Evolutionary conservation across 345 rosid genomes (phyloP), one percentile per base, ranked within the genome.

Genomic region (rapeseed (Brassica napus)): DNA sequence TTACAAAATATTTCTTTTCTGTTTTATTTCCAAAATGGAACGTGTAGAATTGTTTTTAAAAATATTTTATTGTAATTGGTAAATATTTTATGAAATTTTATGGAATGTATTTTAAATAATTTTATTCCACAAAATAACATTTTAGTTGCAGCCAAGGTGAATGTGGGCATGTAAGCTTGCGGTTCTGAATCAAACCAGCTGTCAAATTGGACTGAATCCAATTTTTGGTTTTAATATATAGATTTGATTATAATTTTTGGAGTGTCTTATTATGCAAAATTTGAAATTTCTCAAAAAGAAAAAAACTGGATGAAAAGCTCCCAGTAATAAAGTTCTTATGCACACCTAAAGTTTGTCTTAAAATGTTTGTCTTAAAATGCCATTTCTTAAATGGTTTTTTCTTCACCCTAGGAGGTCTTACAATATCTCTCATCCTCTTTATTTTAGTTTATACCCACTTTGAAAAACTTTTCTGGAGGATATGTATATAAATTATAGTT

Each of bases 381-480:
- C 32, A 24, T 65, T 64, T 77, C 12, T 6, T 61, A 60, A 77
- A 69, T 47, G 37, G 55, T 49, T 44, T 49, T 49, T 49, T 49
- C 55, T 49, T 49, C 55, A 49, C 55, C 55, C 2, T 49, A 15
- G 6, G 64, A 18, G 10, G 59, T 2, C 15, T 54, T 54, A 54
- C 23, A 54, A 54, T 54, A 52, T 5, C 9, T 5, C 15, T 9
- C 0, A 28, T 12, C 5, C 21, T 35, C 3, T 7, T 62, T 21
- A 70, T 21, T 62, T 71, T 57, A 12, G 24, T 71, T 42, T 21
- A 31, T 65, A n/a, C 77, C 68, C 77, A 67, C 54, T 21, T 58
- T 65, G 3, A 42, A 72, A 78, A 21, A 66, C 79, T 62, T 68
- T 74, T 74, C 55, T 24, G 31, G 18, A 52, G 21, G 54, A 68